Percentiles rank a stretch among this genome's conserved stretches.
Conservation (phyloP, 306 rosid genomes). For the Arachis hypogaea region DNA sequence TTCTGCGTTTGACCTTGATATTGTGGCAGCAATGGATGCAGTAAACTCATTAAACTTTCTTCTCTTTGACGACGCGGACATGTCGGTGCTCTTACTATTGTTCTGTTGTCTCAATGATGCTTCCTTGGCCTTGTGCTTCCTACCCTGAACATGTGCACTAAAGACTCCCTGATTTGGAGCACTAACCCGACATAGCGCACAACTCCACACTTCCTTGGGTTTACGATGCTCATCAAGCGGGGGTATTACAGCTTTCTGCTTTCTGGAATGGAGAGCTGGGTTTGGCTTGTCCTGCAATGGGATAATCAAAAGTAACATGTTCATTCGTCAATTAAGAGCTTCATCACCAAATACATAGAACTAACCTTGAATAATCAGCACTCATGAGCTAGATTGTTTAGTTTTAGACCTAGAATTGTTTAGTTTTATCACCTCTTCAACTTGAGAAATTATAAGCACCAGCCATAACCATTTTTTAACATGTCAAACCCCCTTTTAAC, state of each 20-base stretch:
- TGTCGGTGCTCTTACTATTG: constrained; percentile 19
- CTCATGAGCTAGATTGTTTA: not conserved
- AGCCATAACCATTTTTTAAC: not conserved
- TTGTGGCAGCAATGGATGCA: constrained; percentile 3
- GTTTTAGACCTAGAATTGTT: not conserved
- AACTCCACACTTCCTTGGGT: constrained; percentile 62
- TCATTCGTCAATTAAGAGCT: constrained; percentile 29
- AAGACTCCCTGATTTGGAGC: constrained; percentile 44
- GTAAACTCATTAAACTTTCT: constrained; percentile 20
- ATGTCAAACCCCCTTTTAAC: not conserved
- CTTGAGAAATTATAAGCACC: not conserved
- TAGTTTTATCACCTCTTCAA: not conserved
- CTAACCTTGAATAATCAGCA: not conserved
- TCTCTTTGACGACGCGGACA: constrained; percentile 22
- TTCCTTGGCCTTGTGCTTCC: constrained; percentile 68
- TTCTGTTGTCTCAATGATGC: constrained; percentile 32
- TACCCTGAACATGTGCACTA: constrained; percentile 60
- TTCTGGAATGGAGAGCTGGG: constrained; percentile 33
- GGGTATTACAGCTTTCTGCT: constrained; percentile 50
- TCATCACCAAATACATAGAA: not conserved
- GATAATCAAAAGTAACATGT: constrained; percentile 36
- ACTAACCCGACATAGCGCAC: constrained; percentile 58
- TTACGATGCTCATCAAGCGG: constrained; percentile 31
- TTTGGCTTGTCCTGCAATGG: constrained; percentile 66
- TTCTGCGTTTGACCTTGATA: constrained; percentile 32